Conservation (phyloP, 164 flowering plant species). For the Vitis rotundifolia region DNA sequence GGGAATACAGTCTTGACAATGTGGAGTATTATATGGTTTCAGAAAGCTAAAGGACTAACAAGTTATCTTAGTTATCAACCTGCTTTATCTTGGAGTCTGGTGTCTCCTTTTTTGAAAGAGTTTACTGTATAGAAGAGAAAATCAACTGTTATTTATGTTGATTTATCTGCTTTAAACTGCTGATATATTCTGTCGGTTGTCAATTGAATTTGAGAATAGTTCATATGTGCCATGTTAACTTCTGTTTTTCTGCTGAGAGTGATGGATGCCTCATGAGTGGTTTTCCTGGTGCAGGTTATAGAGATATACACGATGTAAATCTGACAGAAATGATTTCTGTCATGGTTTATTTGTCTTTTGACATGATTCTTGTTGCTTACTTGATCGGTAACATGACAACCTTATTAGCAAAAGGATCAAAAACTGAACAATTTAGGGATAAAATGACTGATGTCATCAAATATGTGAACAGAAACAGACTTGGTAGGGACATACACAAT, state of each 20-base stretch:
- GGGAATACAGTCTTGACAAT: too few relatives aligned
- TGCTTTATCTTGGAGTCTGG: too few relatives aligned
- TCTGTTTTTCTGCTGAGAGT: too few relatives aligned
- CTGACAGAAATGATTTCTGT: slow-evolving; percentile 65
- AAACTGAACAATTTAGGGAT: slow-evolving; percentile 62
- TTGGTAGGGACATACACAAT: slow-evolving; percentile 48
- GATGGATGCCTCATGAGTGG: too few relatives aligned
- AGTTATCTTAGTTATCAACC: too few relatives aligned
- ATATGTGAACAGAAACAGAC: slow-evolving; percentile 57
- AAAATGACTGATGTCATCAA: slow-evolving; percentile 59
- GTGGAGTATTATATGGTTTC: too few relatives aligned
- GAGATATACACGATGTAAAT: slow-evolving; percentile 72
- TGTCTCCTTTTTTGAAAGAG: too few relatives aligned
- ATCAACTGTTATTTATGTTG: background rate
- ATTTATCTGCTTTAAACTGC: background rate
- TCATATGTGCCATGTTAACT: background rate
- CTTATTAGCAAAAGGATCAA: slow-evolving; percentile 68
- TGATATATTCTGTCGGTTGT: background rate
- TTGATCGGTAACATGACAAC: slow-evolving; percentile 74
- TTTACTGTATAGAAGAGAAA: background rate
- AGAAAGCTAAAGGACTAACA: too few relatives aligned
- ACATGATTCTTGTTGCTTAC: slow-evolving; percentile 71
- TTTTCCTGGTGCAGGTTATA: slow-evolving; percentile 49
- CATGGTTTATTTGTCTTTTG: slow-evolving; percentile 65
- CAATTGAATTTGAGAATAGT: background rate